These are phyloP conservation scores for Kuraishia molischiana DNA, from an alignment of 805 yeast genomes.

Conservation along the genomic window DNA sequence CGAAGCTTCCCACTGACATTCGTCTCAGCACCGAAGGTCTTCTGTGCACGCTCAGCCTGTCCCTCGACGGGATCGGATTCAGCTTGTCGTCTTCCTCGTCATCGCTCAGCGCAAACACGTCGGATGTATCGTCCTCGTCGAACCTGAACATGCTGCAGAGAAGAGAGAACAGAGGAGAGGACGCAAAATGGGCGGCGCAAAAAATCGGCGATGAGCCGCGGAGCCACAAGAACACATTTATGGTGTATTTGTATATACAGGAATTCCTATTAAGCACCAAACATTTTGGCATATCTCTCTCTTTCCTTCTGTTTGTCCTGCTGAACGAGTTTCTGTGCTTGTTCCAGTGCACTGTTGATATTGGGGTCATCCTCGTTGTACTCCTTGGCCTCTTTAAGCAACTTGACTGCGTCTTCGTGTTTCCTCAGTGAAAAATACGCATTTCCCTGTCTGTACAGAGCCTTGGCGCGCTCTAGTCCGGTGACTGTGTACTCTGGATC, in stretches of 20 bases:
- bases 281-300: slow-evolving; percentile 55
- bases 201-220: no score
- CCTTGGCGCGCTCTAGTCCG: slow-evolving; percentile 43
- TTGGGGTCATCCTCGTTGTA: slow-evolving; percentile 39
- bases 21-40: slow-evolving; percentile 3
- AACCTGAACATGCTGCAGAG: neutral
- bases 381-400: slow-evolving; percentile 32
- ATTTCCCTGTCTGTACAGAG: slow-evolving; percentile 43
- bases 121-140: neutral
- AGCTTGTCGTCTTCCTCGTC: neutral
- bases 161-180: no score
- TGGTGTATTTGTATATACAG: no score
- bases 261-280: slow-evolving; percentile 25
- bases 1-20: slow-evolving; percentile 16
- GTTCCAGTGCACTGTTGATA: slow-evolving; percentile 32
- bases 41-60: neutral
- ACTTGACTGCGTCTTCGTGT: slow-evolving; percentile 37
- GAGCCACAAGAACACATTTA: no score
- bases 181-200: no score
- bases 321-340: slow-evolving; percentile 28
- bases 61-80: no score
- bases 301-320: slow-evolving; percentile 38
- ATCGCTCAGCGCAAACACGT: neutral
- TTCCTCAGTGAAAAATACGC: slow-evolving; percentile 28
- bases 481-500: slow-evolving; percentile 9